These are phyloP conservation scores for Epichloe uncinata DNA, from an alignment of 2,329 filamentous ascomycete species.

Conservation along the genomic window DNA sequence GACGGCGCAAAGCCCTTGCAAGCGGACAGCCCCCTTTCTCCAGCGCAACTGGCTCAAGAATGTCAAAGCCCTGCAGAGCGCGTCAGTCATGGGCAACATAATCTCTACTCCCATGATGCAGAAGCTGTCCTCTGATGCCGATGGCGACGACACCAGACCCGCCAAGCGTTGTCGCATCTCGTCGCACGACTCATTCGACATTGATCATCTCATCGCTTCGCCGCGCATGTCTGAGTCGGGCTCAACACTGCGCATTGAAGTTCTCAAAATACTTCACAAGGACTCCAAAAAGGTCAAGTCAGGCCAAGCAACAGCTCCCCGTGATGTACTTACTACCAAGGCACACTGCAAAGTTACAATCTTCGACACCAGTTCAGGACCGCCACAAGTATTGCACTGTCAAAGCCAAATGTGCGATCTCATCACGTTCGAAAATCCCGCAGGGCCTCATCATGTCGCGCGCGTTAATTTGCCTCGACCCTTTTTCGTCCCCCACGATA, in stretches of 20 bases:
- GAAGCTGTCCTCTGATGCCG: conserved; percentile 20
- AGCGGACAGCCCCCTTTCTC: conserved; percentile 39
- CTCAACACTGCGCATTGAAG: conserved; percentile 36
- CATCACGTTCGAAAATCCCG: conserved; percentile 33
- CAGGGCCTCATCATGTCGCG: conserved; percentile 31
- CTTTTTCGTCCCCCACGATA: conserved; percentile 37
- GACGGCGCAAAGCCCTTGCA: conserved; percentile 32
- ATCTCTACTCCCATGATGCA: conserved; percentile 23
- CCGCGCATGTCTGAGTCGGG: conserved; percentile 18
- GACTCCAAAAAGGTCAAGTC: conserved; percentile 26
- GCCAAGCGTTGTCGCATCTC: conserved; percentile 38
- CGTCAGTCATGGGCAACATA: conserved; percentile 30
- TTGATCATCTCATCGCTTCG: conserved; percentile 21
- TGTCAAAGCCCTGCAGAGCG: conserved; percentile 28
- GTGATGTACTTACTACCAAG: conserved; percentile 18
- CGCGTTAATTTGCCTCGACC: conserved; percentile 34
- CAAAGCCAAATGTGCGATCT: conserved; percentile 42
- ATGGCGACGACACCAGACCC: conserved; percentile 25
- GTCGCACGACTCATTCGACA: conserved; percentile 21
- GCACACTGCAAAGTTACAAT: conserved; percentile 26
- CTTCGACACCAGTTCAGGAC: conserved; percentile 20
- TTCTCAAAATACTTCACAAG: conserved; percentile 39
- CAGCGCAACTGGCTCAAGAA: conserved; percentile 40
- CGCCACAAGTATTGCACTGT: conserved; percentile 34
- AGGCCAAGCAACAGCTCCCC: conserved; percentile 16